phyloP scores from a whole-genome alignment of 169 alveolate genomes.

The Cryptosporidium ryanae region DNA sequence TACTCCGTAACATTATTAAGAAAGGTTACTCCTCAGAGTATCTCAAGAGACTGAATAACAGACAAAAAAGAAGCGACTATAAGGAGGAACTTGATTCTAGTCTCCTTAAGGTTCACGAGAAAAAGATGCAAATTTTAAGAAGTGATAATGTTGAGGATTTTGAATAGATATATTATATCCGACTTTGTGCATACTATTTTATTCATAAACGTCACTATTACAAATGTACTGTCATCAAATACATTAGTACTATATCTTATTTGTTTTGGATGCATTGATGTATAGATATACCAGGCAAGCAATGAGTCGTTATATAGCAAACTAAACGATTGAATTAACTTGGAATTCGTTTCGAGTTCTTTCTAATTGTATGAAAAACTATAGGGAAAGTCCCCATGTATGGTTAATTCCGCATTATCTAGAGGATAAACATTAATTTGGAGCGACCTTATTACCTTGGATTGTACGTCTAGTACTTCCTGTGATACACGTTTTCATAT shows the following conservation, averaged over 20 bases:
- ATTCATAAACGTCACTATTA: too few species aligned
- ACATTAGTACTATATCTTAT: too few species aligned
- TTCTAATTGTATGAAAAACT: constrained; percentile 22
- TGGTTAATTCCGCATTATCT: constrained; percentile 8
- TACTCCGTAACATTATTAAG: constrained; percentile 76
- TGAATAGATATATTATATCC: background rate
- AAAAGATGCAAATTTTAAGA: constrained; percentile 51
- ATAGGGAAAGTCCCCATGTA: constrained; percentile 76
- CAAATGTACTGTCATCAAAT: too few species aligned
- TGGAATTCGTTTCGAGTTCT: background rate
- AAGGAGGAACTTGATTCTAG: constrained; percentile 40
- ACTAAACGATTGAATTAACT: constrained; percentile 29
- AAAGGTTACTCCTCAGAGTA: constrained; percentile 34
- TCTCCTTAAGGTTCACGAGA: constrained; percentile 11
- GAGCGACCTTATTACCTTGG: constrained; percentile 19
- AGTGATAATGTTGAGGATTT: constrained; percentile 62
- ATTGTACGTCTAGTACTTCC: background rate
- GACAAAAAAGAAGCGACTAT: constrained; percentile 32
- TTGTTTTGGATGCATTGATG: background rate
- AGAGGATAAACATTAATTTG: constrained; percentile 73
- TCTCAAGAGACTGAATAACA: constrained; percentile 23
- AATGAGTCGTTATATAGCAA: constrained; percentile 69
- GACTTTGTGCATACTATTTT: too few species aligned
- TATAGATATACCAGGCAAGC: constrained; percentile 46
- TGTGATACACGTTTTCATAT: constrained; percentile 14